These are phyloP conservation scores for Phytophthora foliorum DNA, from an alignment of 352 stramenopile genomes.

Conservation along the genomic window DNA sequence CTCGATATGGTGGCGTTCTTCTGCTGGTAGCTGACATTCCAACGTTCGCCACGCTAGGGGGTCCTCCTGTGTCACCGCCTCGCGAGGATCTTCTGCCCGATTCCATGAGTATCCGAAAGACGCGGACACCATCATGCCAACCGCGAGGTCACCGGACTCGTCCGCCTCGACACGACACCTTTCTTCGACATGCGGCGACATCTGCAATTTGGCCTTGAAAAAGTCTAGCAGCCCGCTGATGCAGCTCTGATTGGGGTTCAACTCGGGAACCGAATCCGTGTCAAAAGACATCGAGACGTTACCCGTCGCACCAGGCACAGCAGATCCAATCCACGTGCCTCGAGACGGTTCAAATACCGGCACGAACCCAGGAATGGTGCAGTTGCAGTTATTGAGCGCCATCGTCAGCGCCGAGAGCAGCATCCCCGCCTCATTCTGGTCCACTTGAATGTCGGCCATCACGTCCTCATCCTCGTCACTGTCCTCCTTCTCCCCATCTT, in stretches of 20 bases:
- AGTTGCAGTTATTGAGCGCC: conserved; percentile 85
- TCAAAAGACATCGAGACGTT: conserved; percentile 86
- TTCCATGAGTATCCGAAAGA: conserved; percentile 74
- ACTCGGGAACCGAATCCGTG: conserved; percentile 74
- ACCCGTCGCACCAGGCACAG: conserved; percentile 71
- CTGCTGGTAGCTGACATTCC: conserved; percentile 24
- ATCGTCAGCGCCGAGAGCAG: conserved; percentile 79
- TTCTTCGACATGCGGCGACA: conserved; percentile 71
- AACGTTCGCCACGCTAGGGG: conserved; percentile 36
- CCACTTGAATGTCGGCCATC: conserved; percentile 54
- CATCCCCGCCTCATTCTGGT: conserved; percentile 73
- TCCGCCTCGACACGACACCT: conserved; percentile 56
- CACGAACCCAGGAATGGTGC: conserved; percentile 83
- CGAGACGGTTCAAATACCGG: conserved; percentile 61
- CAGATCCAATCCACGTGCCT: conserved; percentile 74
- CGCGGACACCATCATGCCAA: conserved; percentile 74
- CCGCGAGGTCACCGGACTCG: conserved; percentile 45
- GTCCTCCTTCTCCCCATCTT: background rate
- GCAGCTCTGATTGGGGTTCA: conserved; percentile 80
- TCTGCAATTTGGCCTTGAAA: conserved; percentile 84
- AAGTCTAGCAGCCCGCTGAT: conserved; percentile 85
- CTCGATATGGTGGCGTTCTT: conserved; percentile 29
- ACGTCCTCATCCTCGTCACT: conserved; percentile 24
- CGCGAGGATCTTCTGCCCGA: conserved; percentile 54
- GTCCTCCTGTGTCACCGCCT: conserved; percentile 31